Conservation (phyloP, 2,329 filamentous ascomycete species). For the Calonectria hawksworthii region DNA sequence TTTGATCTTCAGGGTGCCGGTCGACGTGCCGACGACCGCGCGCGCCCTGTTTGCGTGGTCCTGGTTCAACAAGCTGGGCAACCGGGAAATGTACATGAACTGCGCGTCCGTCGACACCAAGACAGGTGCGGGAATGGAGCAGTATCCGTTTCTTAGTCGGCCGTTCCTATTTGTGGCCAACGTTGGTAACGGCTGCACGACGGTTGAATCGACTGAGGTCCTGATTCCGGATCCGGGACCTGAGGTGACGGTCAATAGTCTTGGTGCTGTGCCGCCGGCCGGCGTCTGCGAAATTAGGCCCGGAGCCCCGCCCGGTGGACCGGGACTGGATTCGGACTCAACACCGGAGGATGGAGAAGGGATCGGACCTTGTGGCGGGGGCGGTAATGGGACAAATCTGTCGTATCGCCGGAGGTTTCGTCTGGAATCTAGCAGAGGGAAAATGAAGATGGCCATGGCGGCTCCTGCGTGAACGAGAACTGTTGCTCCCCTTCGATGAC, state of each 20-base stretch:
- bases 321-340: background rate
- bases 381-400: background rate
- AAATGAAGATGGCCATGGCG: background rate
- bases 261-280: constrained; percentile 23
- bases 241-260: constrained; percentile 53
- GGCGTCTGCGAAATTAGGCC: constrained; percentile 21
- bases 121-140: constrained; percentile 17
- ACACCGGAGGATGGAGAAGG: background rate
- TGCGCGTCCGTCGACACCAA: constrained; percentile 71
- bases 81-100: constrained; percentile 80
- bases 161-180: constrained; percentile 79
- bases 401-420: background rate
- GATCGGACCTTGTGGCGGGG: background rate
- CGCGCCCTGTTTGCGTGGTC: constrained; percentile 71
- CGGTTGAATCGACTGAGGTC: constrained; percentile 68
- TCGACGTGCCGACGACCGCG: constrained; percentile 61
- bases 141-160: constrained; percentile 52
- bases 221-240: constrained; percentile 74
- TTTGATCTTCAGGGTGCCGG: constrained; percentile 66
- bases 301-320: background rate
- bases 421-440: background rate
- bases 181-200: constrained; percentile 68
- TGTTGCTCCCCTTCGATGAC: background rate
- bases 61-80: constrained; percentile 74
- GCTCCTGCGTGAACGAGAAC: background rate